Percentiles rank a stretch among this genome's conserved stretches.
Conservation (phyloP, 1,284 basidiomycete species). For the Fomitopsis palustris region DNA sequence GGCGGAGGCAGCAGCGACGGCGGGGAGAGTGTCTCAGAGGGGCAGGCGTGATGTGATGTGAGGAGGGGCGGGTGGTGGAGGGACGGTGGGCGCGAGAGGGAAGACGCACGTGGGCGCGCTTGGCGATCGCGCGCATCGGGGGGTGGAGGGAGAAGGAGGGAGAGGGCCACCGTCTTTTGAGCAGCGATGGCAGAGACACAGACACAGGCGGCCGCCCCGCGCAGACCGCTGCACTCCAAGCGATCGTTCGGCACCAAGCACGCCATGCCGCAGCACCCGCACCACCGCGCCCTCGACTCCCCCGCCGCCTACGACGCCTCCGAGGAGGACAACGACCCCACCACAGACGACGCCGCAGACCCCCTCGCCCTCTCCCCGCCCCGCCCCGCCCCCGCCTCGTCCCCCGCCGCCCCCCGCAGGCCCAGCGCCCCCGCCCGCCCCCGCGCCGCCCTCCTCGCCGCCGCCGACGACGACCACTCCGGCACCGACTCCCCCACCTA, state of each 20-base stretch:
- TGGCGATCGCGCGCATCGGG: not conserved
- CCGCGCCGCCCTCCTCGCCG: constrained; percentile 49
- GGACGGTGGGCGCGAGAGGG: not conserved
- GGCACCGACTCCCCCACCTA: constrained; percentile 83
- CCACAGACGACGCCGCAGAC: constrained; percentile 69
- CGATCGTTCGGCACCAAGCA: constrained; percentile 57
- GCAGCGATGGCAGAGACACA: constrained; percentile 2
- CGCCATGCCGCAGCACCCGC: constrained; percentile 24
- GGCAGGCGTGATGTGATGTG: not conserved
- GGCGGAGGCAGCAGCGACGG: not conserved
- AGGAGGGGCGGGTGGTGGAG: not conserved
- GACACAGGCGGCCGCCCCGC: not conserved
- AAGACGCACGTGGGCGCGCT: constrained; percentile 4
- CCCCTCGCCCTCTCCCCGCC: constrained; percentile 39
- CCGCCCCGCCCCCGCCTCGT: constrained; percentile 16
- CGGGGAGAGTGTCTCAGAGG: not conserved
- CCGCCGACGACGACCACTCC: constrained; percentile 57
- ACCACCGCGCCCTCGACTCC: constrained; percentile 47
- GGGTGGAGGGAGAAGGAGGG: not conserved
- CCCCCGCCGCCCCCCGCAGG: constrained; percentile 12
- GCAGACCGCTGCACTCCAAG: constrained; percentile 50
- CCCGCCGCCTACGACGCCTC: constrained; percentile 79
- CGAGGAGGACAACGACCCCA: constrained; percentile 79
- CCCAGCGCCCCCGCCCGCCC: constrained; percentile 36
- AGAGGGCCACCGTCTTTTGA: not conserved